Conservation (phyloP, 257 asterid genomes). For the Petunia secreta region DNA sequence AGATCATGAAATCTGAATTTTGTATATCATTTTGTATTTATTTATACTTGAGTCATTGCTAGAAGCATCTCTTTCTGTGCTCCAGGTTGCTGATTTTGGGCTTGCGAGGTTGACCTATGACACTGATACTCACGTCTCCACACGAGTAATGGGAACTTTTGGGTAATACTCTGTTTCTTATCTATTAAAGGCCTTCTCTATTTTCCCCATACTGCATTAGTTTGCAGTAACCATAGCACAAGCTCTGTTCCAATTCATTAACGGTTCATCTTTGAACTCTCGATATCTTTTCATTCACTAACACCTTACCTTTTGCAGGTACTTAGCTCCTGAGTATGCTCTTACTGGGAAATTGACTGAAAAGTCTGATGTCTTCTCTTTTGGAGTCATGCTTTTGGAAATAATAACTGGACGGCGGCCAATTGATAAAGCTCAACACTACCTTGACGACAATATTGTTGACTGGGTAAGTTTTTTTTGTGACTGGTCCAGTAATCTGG, state of each 20-base stretch:
- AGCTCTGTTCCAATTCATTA: background rate
- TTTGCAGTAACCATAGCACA: slow-evolving; percentile 15
- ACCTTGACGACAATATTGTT: slow-evolving; percentile 83
- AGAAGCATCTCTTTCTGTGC: slow-evolving; percentile 23
- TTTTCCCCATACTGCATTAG: slow-evolving; percentile 13
- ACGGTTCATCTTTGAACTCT: background rate
- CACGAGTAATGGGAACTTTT: slow-evolving; percentile 96
- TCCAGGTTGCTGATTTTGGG: slow-evolving; percentile 96
- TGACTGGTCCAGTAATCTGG: background rate
- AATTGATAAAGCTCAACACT: slow-evolving; percentile 74
- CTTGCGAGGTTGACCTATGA: slow-evolving; percentile 85
- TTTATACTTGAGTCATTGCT: slow-evolving; percentile 25
- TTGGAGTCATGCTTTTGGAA: slow-evolving; percentile 91
- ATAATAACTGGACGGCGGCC: slow-evolving; percentile 89
- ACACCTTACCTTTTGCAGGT: slow-evolving; percentile 50
- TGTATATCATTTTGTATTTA: background rate
- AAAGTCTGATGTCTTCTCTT: slow-evolving; percentile 87
- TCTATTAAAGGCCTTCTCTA: slow-evolving; percentile 19
- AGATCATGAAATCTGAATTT: slow-evolving; percentile 2
- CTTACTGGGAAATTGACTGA: slow-evolving; percentile 88
- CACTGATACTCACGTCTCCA: slow-evolving; percentile 86
- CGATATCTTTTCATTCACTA: background rate
- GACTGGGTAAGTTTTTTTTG: slow-evolving; percentile 71
- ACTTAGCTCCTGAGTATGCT: slow-evolving; percentile 95
- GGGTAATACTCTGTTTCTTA: slow-evolving; percentile 53